Evolutionary conservation across 2,329 filamentous ascomycete genomes (phyloP).

Genomic region (Aspergillus sp.): DNA sequence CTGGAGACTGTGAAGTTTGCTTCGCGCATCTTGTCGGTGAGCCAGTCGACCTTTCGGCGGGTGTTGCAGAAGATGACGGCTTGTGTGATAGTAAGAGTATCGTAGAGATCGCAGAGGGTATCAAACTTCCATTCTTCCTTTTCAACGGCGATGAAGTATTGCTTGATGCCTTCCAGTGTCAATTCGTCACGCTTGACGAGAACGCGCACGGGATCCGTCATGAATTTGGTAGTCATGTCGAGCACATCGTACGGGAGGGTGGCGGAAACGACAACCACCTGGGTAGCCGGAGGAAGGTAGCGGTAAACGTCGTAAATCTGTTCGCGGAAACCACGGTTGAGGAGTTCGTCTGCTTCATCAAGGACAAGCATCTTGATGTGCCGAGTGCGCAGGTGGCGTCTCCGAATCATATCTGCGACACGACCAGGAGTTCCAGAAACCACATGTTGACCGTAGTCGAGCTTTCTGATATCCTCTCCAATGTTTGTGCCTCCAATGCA

Average conservation of each 20-base stretch:
- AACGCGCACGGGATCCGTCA: constrained; percentile 96
- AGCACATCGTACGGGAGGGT: constrained; percentile 97
- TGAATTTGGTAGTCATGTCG: constrained; percentile 99
- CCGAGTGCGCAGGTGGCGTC: constrained; percentile 72
- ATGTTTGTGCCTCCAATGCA: constrained; percentile 99
- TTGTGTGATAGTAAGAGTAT: constrained; percentile 97
- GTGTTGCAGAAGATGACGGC: constrained; percentile 99
- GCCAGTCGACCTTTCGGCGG: constrained; percentile 97
- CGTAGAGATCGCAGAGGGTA: constrained; percentile 97
- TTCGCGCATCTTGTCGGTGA: constrained; percentile 99
- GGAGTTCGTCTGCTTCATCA: constrained; percentile 76
- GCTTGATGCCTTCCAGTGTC: constrained; percentile 95
- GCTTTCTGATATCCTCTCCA: constrained; percentile 94
- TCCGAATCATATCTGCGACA: constrained; percentile 83
- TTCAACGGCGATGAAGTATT: constrained; percentile 99
- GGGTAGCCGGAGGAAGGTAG: constrained; percentile 92
- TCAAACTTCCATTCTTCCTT: constrained; percentile 99
- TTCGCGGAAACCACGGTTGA: constrained; percentile 95
- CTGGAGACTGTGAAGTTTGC: constrained; percentile 98
- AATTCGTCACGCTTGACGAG: constrained; percentile 98
- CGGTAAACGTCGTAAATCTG: constrained; percentile 99
- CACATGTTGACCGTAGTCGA: constrained; percentile 96
- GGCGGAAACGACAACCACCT: constrained; percentile 97
- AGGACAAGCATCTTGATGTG: constrained; percentile 80
- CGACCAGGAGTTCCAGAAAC: constrained; percentile 97